Evolutionary conservation across 768 basidiomycete genomes (phyloP).

Genomic region (Auricularia sp.): DNA sequence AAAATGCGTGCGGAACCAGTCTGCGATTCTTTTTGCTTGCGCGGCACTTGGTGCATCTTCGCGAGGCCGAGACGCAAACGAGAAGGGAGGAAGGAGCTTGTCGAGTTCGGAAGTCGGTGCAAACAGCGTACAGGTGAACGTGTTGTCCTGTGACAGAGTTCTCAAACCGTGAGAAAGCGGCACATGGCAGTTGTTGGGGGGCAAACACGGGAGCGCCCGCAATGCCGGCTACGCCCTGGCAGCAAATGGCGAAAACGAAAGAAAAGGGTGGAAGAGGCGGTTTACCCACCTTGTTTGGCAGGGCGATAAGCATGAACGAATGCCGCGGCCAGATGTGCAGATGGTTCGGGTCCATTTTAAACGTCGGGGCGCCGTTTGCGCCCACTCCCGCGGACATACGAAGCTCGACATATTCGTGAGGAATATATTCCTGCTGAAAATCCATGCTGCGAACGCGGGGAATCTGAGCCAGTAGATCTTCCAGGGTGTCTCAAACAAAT

Average conservation of each 20-base stretch:
- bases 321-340: conserved; percentile 99
- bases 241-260: conserved; percentile 11
- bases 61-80: background rate
- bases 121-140: conserved; percentile 96
- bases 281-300: conserved; percentile 82
- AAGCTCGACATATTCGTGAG: conserved; percentile 92
- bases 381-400: conserved; percentile 79
- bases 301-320: conserved; percentile 98
- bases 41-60: background rate
- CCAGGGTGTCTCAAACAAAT: background rate
- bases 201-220: background rate
- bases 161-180: conserved; percentile 3
- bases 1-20: conserved; percentile 79
- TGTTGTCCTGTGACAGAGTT: conserved; percentile 60
- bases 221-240: conserved; percentile 4
- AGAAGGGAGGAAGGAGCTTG: conserved; percentile 30
- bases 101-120: conserved; percentile 73
- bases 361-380: conserved; percentile 51
- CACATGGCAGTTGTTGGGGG: too few species aligned
- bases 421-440: conserved; percentile 91
- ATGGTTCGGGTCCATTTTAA: conserved; percentile 86
- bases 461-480: background rate
- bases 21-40: conserved; percentile 20
- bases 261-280: conserved; percentile 19
- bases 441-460: conserved; percentile 58